A percentile compares a stretch with the other conserved stretches of the same genome.
Conservation (phyloP, 805 yeast species). For the Metschnikowia drakensbergensis region DNA sequence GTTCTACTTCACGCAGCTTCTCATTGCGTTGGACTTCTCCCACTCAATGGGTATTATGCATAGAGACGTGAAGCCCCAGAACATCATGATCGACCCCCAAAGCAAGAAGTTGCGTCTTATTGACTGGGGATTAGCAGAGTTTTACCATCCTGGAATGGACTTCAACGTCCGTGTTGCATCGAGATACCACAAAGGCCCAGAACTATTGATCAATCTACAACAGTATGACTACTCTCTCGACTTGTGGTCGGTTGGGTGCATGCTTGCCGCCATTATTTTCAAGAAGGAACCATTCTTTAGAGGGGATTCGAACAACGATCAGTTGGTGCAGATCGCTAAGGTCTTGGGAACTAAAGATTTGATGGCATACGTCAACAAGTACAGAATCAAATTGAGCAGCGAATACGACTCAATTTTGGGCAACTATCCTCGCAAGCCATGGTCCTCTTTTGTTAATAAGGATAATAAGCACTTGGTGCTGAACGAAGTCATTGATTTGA, state of each 20-base stretch:
- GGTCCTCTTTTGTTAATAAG: conserved; percentile 71
- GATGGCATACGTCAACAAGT: conserved; percentile 63
- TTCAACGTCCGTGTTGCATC: conserved; percentile 94
- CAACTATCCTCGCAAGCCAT: conserved; percentile 76
- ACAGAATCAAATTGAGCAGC: conserved; percentile 62
- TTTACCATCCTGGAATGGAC: conserved; percentile 83
- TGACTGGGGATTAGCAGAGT: conserved; percentile 96
- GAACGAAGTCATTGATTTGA: conserved; percentile 70
- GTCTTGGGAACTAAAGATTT: conserved; percentile 84
- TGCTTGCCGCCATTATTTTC: conserved; percentile 86
- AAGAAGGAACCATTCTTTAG: conserved; percentile 90
- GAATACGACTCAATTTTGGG: conserved; percentile 73
- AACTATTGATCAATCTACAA: conserved; percentile 76
- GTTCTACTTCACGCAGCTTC: conserved; percentile 74
- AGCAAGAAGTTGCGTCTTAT: conserved; percentile 69
- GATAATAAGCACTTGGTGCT: conserved; percentile 65
- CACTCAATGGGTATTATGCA: conserved; percentile 97
- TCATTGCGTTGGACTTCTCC: conserved; percentile 81
- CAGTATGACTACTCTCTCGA: conserved; percentile 90
- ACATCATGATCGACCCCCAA: conserved; percentile 88
- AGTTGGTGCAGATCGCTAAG: conserved; percentile 81
- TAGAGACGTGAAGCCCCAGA: conserved; percentile 93
- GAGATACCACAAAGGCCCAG: conserved; percentile 91
- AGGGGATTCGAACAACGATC: conserved; percentile 88
- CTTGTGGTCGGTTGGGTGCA: conserved; percentile 92